Base-by-base conservation (phyloP, 257 asterid genomes). In the Ilex asprella region DNA sequence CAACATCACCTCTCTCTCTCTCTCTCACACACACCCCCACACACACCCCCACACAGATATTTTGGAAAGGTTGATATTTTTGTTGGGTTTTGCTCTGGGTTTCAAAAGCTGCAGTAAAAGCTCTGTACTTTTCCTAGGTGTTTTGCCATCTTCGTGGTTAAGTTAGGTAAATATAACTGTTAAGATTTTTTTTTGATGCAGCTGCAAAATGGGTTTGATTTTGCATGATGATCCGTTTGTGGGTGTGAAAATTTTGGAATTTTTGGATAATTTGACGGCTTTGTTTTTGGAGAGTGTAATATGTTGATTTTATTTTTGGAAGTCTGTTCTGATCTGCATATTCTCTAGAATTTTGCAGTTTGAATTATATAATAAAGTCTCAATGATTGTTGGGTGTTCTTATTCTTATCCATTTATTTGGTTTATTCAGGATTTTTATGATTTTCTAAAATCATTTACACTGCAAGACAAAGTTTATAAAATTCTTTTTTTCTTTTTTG, bases 41-140 rank as follows among this genome's bases (percentile, higher is more conserved):
- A 54, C 32, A 43, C 21, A 16, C 47, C 46, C n/a, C 56, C 49
- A 65, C 59, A 56, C 49, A 66, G 35, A 31, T 66, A 53, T 57
- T 65, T 70, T 60, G 62, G 47, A 67, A 70, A 61, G 72, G 70
- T 59, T 49, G 70, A 72, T 70, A 76, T 21, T 74, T 74, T 71
- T 61, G 1, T 46, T 11, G 39, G 66, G 62, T 35, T 68, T 73
- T 30, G 59, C 59, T 62, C 59, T 10, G 30, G 50, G 59, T 49
- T 67, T 68, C 59, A 60, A 63, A 71, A 67, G 78, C 86, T 75
- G 84, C 72, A 39, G 56, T 56, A 44, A 52, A 43, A 59, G 63
- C 53, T 51, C 8, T 66, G 64, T 71, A 16, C 67, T 65, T 56
- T 56, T 52, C 66, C 56, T 71, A 55, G 32, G 56, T 66, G 65